Evolutionary conservation across 2,329 filamentous ascomycete species (phyloP).

Genomic region (Emmonsia crescens): DNA sequence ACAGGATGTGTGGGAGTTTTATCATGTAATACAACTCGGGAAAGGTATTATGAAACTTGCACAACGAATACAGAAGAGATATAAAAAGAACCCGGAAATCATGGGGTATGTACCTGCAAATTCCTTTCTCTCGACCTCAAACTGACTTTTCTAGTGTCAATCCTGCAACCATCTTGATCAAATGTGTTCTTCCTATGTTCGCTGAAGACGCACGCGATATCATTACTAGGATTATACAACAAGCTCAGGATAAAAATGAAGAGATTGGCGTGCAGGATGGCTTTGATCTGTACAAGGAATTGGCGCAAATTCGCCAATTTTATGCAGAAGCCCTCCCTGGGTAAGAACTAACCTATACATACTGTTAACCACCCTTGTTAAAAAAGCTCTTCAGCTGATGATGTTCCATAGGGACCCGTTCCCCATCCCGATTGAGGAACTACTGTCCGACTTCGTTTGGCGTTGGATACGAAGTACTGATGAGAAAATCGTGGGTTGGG

Average conservation of each 20-base stretch:
- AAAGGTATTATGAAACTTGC: conserved; percentile 76
- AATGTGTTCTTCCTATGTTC: conserved; percentile 78
- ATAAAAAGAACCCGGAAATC: conserved; percentile 75
- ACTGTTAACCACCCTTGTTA: not conserved
- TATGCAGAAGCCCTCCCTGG: conserved; percentile 64
- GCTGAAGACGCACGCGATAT: conserved; percentile 82
- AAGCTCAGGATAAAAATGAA: conserved; percentile 55
- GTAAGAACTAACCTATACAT: conserved; percentile 19
- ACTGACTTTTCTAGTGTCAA: conserved; percentile 36
- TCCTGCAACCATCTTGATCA: conserved; percentile 60
- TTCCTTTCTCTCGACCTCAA: not conserved
- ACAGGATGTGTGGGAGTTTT: conserved; percentile 79
- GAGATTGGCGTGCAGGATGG: conserved; percentile 85
- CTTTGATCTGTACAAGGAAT: conserved; percentile 82
- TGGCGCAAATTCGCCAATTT: conserved; percentile 73
- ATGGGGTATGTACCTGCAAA: conserved; percentile 49
- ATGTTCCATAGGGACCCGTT: conserved; percentile 49
- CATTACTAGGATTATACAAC: conserved; percentile 66
- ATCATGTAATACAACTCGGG: conserved; percentile 78
- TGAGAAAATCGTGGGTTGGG: conserved; percentile 65
- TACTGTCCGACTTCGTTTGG: conserved; percentile 90
- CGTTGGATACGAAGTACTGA: conserved; percentile 82
- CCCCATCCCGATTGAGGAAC: conserved; percentile 73
- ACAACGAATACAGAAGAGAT: conserved; percentile 84
- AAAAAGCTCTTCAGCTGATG: not conserved